Percentiles rank a stretch among this genome's conserved stretches.
phyloP scores from a whole-genome alignment of 306 rosid genomes.

The Cicer chorassanicum region DNA sequence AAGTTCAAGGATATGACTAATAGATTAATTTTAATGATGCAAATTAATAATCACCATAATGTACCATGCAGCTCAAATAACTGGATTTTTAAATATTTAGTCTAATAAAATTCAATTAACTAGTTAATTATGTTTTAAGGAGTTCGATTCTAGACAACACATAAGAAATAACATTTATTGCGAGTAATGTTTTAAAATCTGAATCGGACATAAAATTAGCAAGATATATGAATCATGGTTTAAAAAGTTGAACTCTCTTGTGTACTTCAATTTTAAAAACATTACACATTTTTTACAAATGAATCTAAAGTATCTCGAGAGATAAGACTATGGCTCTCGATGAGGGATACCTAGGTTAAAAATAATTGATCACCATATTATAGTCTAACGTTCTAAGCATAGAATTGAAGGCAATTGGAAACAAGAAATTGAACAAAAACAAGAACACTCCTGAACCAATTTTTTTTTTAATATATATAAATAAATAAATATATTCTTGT shows the following conservation, averaged over 20 bases:
- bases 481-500: slow-evolving; percentile 16
- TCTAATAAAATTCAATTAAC: too few relatives aligned
- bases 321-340: not conserved
- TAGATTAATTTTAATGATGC: not conserved
- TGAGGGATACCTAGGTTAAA: too few relatives aligned
- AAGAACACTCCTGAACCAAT: not conserved
- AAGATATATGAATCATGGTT: too few relatives aligned
- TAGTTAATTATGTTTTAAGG: too few relatives aligned
- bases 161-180: not conserved
- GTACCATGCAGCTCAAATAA: too few relatives aligned
- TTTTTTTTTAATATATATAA: not conserved
- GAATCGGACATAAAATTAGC: too few relatives aligned
- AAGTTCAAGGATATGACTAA: not conserved
- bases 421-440: slow-evolving; percentile 6
- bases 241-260: too few relatives aligned
- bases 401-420: slow-evolving; percentile 22
- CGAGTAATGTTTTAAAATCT: too few relatives aligned
- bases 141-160: not conserved
- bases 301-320: not conserved
- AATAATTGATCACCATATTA: not conserved
- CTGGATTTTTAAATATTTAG: too few relatives aligned
- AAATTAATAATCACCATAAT: not conserved
- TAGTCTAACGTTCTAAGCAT: not conserved
- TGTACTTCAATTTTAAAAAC: too few relatives aligned
- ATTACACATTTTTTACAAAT: not conserved